A percentile compares a stretch with the other conserved stretches of the same genome.
These are phyloP conservation scores for Beta corolliflora DNA, from an alignment of 179 eudicot species.

Conservation along the genomic window DNA sequence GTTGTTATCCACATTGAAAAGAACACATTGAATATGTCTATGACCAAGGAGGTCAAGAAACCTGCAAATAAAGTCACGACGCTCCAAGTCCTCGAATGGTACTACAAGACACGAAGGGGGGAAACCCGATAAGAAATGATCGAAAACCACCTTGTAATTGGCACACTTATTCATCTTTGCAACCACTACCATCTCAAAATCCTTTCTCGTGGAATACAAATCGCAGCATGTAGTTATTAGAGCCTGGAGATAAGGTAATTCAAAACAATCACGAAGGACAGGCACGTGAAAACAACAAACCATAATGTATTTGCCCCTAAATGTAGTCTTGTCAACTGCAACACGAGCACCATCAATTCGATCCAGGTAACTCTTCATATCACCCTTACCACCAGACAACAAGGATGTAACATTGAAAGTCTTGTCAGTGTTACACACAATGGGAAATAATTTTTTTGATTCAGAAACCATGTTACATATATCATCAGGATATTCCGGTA, in stretches of 20 bases:
- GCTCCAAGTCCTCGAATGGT: background rate
- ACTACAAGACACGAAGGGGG: background rate
- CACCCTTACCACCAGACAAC: background rate
- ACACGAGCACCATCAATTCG: background rate
- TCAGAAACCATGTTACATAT: no score
- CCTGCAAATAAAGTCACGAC: background rate
- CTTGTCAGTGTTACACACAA: background rate
- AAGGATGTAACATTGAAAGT: background rate
- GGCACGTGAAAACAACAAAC: background rate
- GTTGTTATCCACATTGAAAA: background rate
- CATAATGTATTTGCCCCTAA: background rate
- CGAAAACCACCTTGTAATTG: background rate
- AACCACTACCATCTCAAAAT: slow-evolving; percentile 4
- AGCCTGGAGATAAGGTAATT: no score
- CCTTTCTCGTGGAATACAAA: background rate
- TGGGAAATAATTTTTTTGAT: no score
- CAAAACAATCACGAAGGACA: background rate
- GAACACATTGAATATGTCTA: background rate
- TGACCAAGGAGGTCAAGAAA: background rate
- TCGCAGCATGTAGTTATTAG: background rate
- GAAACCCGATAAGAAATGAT: background rate
- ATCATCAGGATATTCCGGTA: no score
- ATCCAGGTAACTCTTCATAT: background rate
- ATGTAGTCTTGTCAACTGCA: background rate
- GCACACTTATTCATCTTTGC: background rate